These are phyloP conservation scores for Imleria badia DNA, from an alignment of 768 basidiomycete species.

Conservation along the genomic window DNA sequence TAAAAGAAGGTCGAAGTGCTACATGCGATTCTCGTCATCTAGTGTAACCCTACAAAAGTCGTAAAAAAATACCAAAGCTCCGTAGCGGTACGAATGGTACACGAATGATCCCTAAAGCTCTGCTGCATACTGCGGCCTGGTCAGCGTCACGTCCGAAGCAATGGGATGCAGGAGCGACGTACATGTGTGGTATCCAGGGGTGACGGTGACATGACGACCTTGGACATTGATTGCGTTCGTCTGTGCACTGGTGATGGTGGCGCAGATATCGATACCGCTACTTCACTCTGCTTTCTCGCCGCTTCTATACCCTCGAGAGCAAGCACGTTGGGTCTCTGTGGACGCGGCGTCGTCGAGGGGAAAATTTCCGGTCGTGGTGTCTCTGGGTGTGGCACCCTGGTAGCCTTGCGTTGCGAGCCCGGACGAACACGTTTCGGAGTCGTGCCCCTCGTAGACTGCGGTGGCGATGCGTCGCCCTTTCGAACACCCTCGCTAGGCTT, in stretches of 20 bases:
- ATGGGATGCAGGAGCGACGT: neutral
- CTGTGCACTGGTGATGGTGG: constrained; percentile 19
- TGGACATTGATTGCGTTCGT: constrained; percentile 31
- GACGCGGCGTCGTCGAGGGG: neutral
- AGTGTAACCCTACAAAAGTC: neutral
- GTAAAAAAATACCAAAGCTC: constrained; percentile 2
- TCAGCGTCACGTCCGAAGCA: neutral
- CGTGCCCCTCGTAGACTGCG: neutral
- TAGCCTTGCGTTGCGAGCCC: constrained; percentile 5
- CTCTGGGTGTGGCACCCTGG: constrained; percentile 3
- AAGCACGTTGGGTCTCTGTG: neutral
- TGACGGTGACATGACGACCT: constrained; percentile 18
- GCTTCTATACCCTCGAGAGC: neutral
- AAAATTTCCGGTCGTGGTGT: neutral
- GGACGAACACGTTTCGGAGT: constrained; percentile 6
- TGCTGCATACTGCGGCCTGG: constrained; percentile 21
- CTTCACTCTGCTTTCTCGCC: neutral
- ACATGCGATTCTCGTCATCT: constrained; percentile 14
- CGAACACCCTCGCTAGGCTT: neutral
- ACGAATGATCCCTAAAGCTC: constrained; percentile 18
- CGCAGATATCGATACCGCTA: neutral
- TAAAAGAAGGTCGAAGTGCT: constrained; percentile 16
- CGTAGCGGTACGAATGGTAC: constrained; percentile 1
- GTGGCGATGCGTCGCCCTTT: neutral
- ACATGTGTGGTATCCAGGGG: constrained; percentile 14